Evolutionary conservation across 2,329 filamentous ascomycete genomes (phyloP).

Genomic region (Paracamarosporium sp.): DNA sequence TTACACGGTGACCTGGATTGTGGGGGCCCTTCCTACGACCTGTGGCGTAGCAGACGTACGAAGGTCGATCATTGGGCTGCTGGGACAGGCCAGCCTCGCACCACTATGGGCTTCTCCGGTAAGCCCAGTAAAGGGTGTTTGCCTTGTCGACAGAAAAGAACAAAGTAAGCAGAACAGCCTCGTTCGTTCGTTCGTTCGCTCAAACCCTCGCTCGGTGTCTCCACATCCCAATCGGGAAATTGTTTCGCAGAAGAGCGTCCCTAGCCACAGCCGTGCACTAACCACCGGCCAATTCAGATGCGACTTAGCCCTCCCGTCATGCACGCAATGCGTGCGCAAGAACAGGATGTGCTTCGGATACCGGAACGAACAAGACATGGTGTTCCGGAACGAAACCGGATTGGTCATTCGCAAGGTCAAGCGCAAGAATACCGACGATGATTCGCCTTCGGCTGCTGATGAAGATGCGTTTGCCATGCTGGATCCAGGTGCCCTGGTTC

Average conservation of each 20-base stretch:
- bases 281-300: constrained; percentile 17
- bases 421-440: constrained; percentile 2
- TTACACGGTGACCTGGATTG: neutral
- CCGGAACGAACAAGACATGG: constrained; percentile 24
- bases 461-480: constrained; percentile 1
- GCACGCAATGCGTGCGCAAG: constrained; percentile 28
- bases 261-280: constrained; percentile 1
- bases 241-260: constrained; percentile 7
- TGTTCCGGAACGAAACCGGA: constrained; percentile 27
- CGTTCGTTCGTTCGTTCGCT: neutral
- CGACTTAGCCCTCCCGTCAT: constrained; percentile 25
- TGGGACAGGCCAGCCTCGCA: neutral
- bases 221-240: constrained; percentile 13
- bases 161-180: constrained; percentile 19
- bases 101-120: constrained; percentile 20
- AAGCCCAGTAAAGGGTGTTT: constrained; percentile 26
- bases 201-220: neutral
- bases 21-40: neutral
- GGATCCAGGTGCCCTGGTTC: neutral
- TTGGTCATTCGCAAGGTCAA: constrained; percentile 18
- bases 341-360: constrained; percentile 26
- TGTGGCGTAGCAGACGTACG: neutral
- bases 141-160: constrained; percentile 22
- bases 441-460: neutral
- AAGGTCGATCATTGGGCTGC: neutral